Evolutionary conservation across 1,284 basidiomycete genomes (phyloP).

Genomic region (Sporisorium sorghi): DNA sequence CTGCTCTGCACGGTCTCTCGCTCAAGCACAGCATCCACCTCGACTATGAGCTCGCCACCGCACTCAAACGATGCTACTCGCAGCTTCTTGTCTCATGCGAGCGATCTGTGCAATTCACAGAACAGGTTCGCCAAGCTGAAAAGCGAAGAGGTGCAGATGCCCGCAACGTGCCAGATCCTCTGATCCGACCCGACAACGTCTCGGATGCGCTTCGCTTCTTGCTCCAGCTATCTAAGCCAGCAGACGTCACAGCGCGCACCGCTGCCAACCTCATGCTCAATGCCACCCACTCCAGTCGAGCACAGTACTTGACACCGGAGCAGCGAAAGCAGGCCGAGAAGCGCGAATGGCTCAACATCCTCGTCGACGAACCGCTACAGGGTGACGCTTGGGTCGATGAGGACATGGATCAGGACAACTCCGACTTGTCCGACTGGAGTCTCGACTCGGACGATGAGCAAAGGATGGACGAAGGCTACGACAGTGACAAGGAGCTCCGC

Average conservation of each 20-base stretch:
- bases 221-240: conserved; percentile 33
- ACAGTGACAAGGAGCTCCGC: conserved; percentile 32
- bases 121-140: conserved; percentile 21
- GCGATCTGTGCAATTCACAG: conserved; percentile 20
- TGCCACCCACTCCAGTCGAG: conserved; percentile 21
- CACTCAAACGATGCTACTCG: conserved; percentile 29
- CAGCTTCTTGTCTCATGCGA: conserved; percentile 27
- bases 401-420: conserved; percentile 13
- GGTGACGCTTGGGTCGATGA: conserved; percentile 31
- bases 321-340: conserved; percentile 36
- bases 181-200: conserved; percentile 42
- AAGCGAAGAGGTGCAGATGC: conserved; percentile 17
- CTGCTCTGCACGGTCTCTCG: conserved; percentile 39
- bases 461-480: conserved; percentile 24
- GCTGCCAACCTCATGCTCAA: conserved; percentile 45
- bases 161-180: conserved; percentile 25
- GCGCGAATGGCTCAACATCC: conserved; percentile 42
- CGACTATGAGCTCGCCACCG: conserved; percentile 36
- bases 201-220: conserved; percentile 36
- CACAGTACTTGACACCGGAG: conserved; percentile 38
- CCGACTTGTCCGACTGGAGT: conserved; percentile 48
- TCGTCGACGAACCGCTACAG: conserved; percentile 38
- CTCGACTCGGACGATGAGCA: conserved; percentile 32
- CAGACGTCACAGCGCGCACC: conserved; percentile 40
- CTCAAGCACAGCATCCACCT: conserved; percentile 48